These are phyloP conservation scores for Insectozyma bohioensis DNA, from an alignment of 1,139 yeast genomes.

Conservation along the genomic window DNA sequence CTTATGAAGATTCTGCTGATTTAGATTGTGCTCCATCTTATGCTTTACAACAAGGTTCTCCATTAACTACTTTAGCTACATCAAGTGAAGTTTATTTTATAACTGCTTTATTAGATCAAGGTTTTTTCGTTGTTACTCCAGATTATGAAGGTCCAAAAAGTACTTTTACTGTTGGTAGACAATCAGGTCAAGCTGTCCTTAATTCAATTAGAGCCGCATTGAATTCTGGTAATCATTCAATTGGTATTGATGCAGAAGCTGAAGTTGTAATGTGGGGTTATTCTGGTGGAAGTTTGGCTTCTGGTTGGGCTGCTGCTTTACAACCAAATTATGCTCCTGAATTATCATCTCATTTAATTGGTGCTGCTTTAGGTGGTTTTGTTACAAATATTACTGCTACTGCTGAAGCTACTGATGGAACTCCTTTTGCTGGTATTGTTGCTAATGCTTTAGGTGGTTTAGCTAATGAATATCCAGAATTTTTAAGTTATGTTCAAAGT, in stretches of 20 bases:
- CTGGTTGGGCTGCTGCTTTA: conserved; percentile 38
- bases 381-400: conserved; percentile 25
- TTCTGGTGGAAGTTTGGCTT: conserved; percentile 41
- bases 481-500: conserved; percentile 4
- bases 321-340: conserved; percentile 35
- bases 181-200: conserved; percentile 32
- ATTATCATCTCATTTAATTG: conserved; percentile 21
- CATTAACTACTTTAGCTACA: conserved; percentile 8
- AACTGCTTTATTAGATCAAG: conserved; percentile 25
- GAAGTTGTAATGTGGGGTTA: conserved; percentile 36
- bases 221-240: conserved; percentile 23
- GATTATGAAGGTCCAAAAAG: conserved; percentile 33
- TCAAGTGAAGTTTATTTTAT: conserved; percentile 27
- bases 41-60: conserved; percentile 16
- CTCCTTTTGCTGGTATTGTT: conserved; percentile 26
- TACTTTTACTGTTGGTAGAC: conserved; percentile 31
- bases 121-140: conserved; percentile 35
- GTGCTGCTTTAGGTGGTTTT: conserved; percentile 36
- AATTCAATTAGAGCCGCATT: conserved; percentile 33
- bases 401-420: conserved; percentile 25
- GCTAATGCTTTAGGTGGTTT: conserved; percentile 28
- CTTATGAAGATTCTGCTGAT: conserved; percentile 15
- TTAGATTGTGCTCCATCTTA: conserved; percentile 17
- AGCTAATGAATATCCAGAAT: conserved; percentile 26
- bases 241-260: conserved; percentile 25